Percentiles rank a stretch among this genome's conserved stretches.
phyloP scores from a whole-genome alignment of 305 asterid species.

The Caryopteris hybrid region DNA sequence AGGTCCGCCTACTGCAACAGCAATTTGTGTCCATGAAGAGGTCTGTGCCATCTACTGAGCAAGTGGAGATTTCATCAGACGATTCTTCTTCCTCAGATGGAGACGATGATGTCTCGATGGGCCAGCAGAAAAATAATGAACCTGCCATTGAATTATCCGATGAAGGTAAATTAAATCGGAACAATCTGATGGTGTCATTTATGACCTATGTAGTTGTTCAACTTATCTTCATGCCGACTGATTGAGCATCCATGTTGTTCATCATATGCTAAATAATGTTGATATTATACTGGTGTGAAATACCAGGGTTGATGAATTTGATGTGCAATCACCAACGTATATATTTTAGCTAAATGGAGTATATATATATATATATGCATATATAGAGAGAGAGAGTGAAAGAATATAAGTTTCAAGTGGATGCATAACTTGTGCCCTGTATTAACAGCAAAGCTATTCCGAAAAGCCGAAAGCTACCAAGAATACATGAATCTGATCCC shows the following conservation, averaged over 20 bases:
- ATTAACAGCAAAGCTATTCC: slow-evolving; percentile 46
- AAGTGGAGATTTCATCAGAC: slow-evolving; percentile 52
- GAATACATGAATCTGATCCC: slow-evolving; percentile 70
- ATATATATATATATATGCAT: too few species aligned
- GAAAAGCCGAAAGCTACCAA: slow-evolving; percentile 60
- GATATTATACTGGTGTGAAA: neutral
- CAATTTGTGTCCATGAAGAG: slow-evolving; percentile 25
- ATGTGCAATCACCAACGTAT: neutral
- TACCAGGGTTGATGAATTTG: neutral
- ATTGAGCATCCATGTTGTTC: neutral
- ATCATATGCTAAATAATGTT: neutral
- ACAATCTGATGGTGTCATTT: neutral
- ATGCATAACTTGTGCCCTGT: neutral
- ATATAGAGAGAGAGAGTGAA: too few species aligned
- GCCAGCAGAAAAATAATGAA: slow-evolving; percentile 19
- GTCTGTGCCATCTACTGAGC: slow-evolving; percentile 34
- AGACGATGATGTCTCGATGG: slow-evolving; percentile 19
- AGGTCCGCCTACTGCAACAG: slow-evolving; percentile 1
- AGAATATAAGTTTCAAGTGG: neutral
- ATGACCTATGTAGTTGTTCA: neutral
- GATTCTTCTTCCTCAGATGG: slow-evolving; percentile 50
- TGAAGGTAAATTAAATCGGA: slow-evolving; percentile 38
- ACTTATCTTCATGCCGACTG: neutral
- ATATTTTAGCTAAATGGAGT: neutral
- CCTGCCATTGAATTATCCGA: slow-evolving; percentile 26